Base-by-base conservation (phyloP, 164 flowering plant genomes). In the Annona cherimola region DNA sequence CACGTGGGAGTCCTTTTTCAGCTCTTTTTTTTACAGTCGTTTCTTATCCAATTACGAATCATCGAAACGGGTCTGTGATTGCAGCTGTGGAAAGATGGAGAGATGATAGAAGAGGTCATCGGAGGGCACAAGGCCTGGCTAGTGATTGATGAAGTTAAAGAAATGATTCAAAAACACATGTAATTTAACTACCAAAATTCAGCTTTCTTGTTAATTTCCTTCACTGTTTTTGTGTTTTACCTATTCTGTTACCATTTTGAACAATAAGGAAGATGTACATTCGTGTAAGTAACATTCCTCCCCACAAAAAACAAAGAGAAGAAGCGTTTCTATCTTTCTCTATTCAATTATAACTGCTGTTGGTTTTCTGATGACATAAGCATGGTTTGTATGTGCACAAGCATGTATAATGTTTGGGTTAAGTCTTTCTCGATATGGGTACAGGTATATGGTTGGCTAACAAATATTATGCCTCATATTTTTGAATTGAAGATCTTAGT, bases 81-180 rank as follows among this genome's bases (percentile, higher is more conserved):
- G 62, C 84, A 90, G 96, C 14, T 89, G 40, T 95, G 99, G 98
- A 89, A 87, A 73, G 99, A 95, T 80, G 98, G 97, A 43, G 97
- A 95, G 73, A 87, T 91, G 92, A 90, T 89, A 79, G 98, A 76
- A 63, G 97, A 95, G 78, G 90, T 95, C 20, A 93, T 93, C 63
- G 97, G 99, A 66, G 98, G 98, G 42, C 96, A 93, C 67, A 88
- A 95, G 74, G 97, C 96, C 42, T 91, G 98, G 99, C 81, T 90
- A 41, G 96, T 93, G 43, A 67, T 93, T 40, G 96, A 95, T 67
- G 99, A 95, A 84, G 94, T 93, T 9, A 77, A 88, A 76, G 89
- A 84, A 72, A 93, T 95, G 99, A 90, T 95, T 43, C 78, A 85
- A 72, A 89, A 89, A 71, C 85, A 81, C 69, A 63, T 66, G 1